Evolutionary conservation across 768 basidiomycete species (phyloP), one percentile per base, ranked within the genome.

Genomic region (Termitomyces sp.): DNA sequence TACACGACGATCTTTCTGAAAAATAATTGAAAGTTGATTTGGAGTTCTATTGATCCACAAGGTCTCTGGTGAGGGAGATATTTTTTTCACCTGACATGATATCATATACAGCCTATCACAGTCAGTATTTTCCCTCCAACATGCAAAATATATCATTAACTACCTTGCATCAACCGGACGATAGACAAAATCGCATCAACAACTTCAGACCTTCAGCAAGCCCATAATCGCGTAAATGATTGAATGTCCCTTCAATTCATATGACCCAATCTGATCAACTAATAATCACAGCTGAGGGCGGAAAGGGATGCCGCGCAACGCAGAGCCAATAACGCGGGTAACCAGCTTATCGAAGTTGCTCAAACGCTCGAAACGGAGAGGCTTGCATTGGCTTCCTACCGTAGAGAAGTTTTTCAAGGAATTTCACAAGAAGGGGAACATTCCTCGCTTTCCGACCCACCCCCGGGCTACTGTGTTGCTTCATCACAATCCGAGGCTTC

Each of bases 71-170:
- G 27, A 71, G 68, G 58, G 76, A 77, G 60, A 68, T 78, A 16
- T 71, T 77, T 56, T 79, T 77, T 60, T 76, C 44, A 6, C 26
- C 78, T 60, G 76, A 78, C 58, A 69, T 77, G 26, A 74, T 75
- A 62, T 72, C 76, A 8, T 78, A 81, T 64, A 65, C 73, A 63
- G 70, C 69, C 34, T 77, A 78, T 64, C 74, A 78, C 57, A 69
- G 78, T 79, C 60, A 63, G 65, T 57, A 62, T 20, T 59, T 42
- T 53, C 39, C 37, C 9, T 9, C 24, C 18, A 24, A 50, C 26
- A 33, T 54, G 16, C 45, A 55, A 45, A 45, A 40, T 20, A 36
- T 42, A 58, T 26, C 1, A 39, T 18, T 40, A 40, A 9, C 6
- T 24, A 16, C 26, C 24, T 45, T 45, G 24, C 24, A 32, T 34